A percentile compares a stretch with the other conserved stretches of the same genome.
Conservation (phyloP, 1,284 basidiomycete species). For the Mycosarcoma mackinlayi region DNA sequence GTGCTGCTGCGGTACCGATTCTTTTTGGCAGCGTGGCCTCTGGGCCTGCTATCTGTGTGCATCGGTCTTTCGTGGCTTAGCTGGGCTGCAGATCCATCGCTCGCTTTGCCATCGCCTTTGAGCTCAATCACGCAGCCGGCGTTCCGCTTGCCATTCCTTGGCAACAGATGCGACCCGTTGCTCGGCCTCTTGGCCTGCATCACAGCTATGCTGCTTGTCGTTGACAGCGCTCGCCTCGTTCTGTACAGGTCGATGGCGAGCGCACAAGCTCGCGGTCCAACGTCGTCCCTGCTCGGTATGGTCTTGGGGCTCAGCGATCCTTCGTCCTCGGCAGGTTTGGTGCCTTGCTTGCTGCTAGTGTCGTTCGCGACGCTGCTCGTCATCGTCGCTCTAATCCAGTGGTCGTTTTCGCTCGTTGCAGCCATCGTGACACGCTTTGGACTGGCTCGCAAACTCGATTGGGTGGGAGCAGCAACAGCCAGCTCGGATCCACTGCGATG, state of each 20-base stretch:
- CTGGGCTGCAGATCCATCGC: slow-evolving; percentile 21
- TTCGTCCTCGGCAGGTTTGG: slow-evolving; percentile 19
- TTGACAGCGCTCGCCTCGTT: slow-evolving; percentile 27
- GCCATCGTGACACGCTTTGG: slow-evolving; percentile 8
- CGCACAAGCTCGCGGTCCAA: slow-evolving; percentile 16
- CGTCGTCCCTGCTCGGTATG: slow-evolving; percentile 38
- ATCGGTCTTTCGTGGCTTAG: slow-evolving; percentile 33
- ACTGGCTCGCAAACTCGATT: slow-evolving; percentile 16
- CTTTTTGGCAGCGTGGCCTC: slow-evolving; percentile 51
- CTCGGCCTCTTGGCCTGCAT: slow-evolving; percentile 23
- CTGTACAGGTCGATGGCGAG: slow-evolving; percentile 16
- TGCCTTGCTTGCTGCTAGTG: slow-evolving; percentile 31
- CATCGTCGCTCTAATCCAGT: slow-evolving; percentile 27
- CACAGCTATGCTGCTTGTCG: slow-evolving; percentile 2
- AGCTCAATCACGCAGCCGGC: slow-evolving; percentile 28
- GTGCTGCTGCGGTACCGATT: slow-evolving; percentile 61
- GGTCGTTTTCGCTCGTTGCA: slow-evolving; percentile 27
- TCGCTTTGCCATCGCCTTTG: slow-evolving; percentile 22
- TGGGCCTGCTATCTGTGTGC: slow-evolving; percentile 44
- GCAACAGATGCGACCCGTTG: slow-evolving; percentile 16
- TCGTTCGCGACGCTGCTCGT: slow-evolving; percentile 32
- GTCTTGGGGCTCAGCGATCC: slow-evolving; percentile 30
- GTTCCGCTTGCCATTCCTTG: slow-evolving; percentile 18
- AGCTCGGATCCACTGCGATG: slow-evolving; percentile 29
- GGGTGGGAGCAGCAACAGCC: slow-evolving; percentile 19